Evolutionary conservation across 306 rosid genomes (phyloP), one percentile per base, ranked within the genome.

Genomic region (Casuarina cunninghamiana): DNA sequence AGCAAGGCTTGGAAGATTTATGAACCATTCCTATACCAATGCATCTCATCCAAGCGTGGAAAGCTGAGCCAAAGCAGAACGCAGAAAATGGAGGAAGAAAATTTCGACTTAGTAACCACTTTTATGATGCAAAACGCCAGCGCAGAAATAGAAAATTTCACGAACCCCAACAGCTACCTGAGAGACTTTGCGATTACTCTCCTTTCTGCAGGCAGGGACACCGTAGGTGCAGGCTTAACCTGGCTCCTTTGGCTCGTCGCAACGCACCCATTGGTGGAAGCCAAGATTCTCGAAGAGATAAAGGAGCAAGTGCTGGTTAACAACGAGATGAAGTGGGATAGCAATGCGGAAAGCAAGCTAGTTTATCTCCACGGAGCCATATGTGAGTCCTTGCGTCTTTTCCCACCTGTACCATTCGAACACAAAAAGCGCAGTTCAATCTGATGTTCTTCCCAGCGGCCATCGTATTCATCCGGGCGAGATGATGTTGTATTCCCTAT

Each of bases 381-480:
- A 26, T 26, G 32, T 26, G 32, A 26, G 32, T 26, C 32, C 32
- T 26, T 26, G 32, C 32, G 32, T 26, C 32, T 26, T 26, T 26
- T 26, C 32, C 32, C 32, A 26, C 32, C 32, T 26, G 1, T 26
- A 26, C 32, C 32, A 26, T 26, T 54, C 62, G 1, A 74, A 73
- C 3, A 37, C 88, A 0, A 57, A 57, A 75, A 4, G 77, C 83
- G 4, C 79, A 5, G 32, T 21, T 0, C 32, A 71, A 8, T 43
- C 26, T 2, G 86, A 85, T 43, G 21, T 39, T 7, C 85, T 85
- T 3, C 86, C 86, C 1, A 85, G 86, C 10, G 88, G 86, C 11
- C 88, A 85, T 65, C 63, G 10, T 2, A 69, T 82, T 4, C 69
- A 15, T 13, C 55, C 21, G 6, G 48, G 63, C 3, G 43, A 21